phyloP scores from a whole-genome alignment of 768 basidiomycete genomes.

The Strobilomyces dryophilus region DNA sequence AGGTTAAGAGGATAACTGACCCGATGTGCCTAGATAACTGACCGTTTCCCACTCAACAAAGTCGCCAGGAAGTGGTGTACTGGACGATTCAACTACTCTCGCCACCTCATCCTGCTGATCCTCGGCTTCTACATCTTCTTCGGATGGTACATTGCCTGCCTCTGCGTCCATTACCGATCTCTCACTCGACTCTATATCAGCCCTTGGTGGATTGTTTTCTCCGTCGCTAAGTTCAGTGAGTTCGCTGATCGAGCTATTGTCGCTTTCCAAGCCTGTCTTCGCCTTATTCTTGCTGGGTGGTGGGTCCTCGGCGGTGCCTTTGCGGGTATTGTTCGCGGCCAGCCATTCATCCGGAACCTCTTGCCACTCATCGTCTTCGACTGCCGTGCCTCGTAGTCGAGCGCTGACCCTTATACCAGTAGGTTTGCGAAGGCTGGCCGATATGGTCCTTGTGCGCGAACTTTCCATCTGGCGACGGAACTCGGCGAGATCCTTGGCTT shows the following conservation, averaged over 20 bases:
- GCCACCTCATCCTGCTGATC: conserved; percentile 2
- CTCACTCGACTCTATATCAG: conserved; percentile 2
- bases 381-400: conserved; percentile 51
- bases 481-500: conserved; percentile 65
- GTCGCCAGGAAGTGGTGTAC: conserved; percentile 37
- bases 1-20: not conserved
- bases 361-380: conserved; percentile 70
- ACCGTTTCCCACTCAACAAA: conserved; percentile 94
- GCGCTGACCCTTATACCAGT: conserved; percentile 65
- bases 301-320: conserved; percentile 11
- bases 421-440: conserved; percentile 27
- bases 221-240: conserved; percentile 67
- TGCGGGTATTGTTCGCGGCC: conserved; percentile 16
- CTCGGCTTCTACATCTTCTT: not conserved
- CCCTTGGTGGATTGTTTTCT: conserved; percentile 27
- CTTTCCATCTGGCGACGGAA: conserved; percentile 45
- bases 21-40: conserved; percentile 22
- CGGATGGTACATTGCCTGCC: not conserved
- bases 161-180: not conserved
- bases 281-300: conserved; percentile 6
- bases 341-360: conserved; percentile 75
- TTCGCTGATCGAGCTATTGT: conserved; percentile 62
- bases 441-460: conserved; percentile 10
- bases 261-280: conserved; percentile 61
- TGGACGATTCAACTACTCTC: not conserved